phyloP scores from a whole-genome alignment of 371 early-diverging fungal species.

The Polyrhizophydium stewartii region DNA sequence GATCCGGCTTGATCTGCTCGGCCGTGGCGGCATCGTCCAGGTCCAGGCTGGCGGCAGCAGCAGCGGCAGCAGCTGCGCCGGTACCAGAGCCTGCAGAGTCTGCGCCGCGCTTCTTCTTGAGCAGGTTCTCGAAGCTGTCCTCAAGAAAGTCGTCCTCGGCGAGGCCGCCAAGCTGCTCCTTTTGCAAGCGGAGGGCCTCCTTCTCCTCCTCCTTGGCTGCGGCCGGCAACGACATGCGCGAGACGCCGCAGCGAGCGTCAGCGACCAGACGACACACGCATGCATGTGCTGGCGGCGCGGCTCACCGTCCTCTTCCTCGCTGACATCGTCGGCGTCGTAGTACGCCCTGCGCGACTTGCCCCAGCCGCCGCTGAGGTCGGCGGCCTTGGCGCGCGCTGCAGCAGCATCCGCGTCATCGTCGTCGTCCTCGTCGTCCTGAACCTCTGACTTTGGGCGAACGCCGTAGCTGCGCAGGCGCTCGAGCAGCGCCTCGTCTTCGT shows the following conservation, averaged over 20 bases:
- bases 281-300: no score
- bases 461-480: conserved; percentile 8
- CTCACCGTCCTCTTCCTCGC: conserved; percentile 36
- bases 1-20: conserved; percentile 42
- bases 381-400: neutral
- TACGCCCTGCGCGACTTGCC: conserved; percentile 26
- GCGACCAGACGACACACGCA: no score
- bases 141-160: conserved; percentile 91
- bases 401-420: conserved; percentile 16
- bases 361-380: conserved; percentile 26
- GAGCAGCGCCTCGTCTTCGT: conserved; percentile 21
- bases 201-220: conserved; percentile 78
- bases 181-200: conserved; percentile 86
- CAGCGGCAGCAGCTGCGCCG: conserved; percentile 15
- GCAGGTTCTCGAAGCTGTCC: conserved; percentile 42
- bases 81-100: conserved; percentile 22
- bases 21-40: conserved; percentile 19
- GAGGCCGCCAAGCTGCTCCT: conserved; percentile 68
- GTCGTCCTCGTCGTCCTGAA: conserved; percentile 12
- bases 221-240: neutral
- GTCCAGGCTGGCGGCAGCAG: conserved; percentile 25
- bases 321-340: conserved; percentile 37
- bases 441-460: conserved; percentile 11
- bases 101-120: conserved; percentile 7
- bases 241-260: neutral